phyloP scores from a whole-genome alignment of 805 yeast species.

The Cyberlindnera xylosilytica region DNA sequence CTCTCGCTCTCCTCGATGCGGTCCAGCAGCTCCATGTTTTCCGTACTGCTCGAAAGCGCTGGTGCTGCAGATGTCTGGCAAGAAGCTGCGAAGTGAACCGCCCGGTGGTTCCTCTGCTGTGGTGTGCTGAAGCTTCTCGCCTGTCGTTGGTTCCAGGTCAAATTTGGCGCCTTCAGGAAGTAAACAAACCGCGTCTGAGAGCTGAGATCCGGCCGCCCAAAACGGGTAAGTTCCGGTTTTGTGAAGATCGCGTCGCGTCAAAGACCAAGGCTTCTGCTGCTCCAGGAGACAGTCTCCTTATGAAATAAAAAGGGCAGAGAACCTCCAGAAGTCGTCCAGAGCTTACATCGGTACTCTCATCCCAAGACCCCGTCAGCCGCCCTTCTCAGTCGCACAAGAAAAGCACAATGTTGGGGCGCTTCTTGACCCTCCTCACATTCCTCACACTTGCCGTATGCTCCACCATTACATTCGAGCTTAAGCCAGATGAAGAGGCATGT shows the following conservation, averaged over 20 bases:
- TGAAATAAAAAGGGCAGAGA: too few species aligned
- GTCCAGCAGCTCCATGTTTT: slow-evolving; percentile 2
- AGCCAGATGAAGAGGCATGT: slow-evolving; percentile 74
- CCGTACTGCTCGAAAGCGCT: background rate
- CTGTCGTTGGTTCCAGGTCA: background rate
- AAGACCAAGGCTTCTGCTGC: too few species aligned
- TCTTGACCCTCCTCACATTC: slow-evolving; percentile 1
- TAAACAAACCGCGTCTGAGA: slow-evolving; percentile 1
- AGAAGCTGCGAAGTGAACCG: background rate
- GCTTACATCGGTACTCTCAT: too few species aligned
- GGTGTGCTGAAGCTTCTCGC: background rate
- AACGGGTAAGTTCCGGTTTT: background rate
- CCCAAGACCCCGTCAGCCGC: too few species aligned
- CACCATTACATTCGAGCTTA: slow-evolving; percentile 69
- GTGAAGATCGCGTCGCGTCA: background rate
- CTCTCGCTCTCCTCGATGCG: background rate
- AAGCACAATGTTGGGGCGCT: background rate
- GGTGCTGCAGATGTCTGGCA: background rate
- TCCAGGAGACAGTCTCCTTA: too few species aligned
- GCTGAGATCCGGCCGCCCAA: too few species aligned
- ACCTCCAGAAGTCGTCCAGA: too few species aligned
- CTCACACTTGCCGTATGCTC: slow-evolving; percentile 32
- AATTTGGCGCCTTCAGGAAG: background rate
- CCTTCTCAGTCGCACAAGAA: too few species aligned
- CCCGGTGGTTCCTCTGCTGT: background rate